Evolutionary conservation across 768 basidiomycete genomes (phyloP).

Genomic region (Pleurotus sapidus): DNA sequence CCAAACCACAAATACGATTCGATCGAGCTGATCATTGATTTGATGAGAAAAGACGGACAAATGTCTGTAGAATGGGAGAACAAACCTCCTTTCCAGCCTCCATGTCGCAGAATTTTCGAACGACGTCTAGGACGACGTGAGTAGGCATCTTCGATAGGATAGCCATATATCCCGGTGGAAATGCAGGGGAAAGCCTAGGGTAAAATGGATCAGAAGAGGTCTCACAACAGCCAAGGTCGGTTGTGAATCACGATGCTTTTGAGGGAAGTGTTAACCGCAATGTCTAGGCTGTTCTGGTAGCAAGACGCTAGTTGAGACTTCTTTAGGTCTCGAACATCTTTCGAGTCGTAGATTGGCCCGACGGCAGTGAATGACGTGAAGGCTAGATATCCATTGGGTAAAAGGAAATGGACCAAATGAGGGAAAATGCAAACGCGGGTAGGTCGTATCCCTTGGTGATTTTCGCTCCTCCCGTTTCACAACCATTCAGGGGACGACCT

Average conservation of each 20-base stretch:
- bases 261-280: slow-evolving; percentile 58
- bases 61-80: slow-evolving; percentile 2
- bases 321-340: slow-evolving; percentile 39
- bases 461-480: slow-evolving; percentile 71
- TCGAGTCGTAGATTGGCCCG: slow-evolving; percentile 62
- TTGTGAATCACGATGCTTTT: slow-evolving; percentile 57
- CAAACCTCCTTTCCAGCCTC: slow-evolving; percentile 45
- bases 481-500: slow-evolving; percentile 68
- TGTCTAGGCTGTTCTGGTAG: slow-evolving; percentile 59
- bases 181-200: slow-evolving; percentile 76
- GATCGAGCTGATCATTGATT: slow-evolving; percentile 46
- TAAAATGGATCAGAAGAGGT: background rate
- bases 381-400: slow-evolving; percentile 33
- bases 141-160: slow-evolving; percentile 75
- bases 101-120: slow-evolving; percentile 55
- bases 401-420: background rate
- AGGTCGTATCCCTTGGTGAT: slow-evolving; percentile 76
- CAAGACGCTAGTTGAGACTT: slow-evolving; percentile 62
- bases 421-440: slow-evolving; percentile 49
- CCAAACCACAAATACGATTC: slow-evolving; percentile 76
- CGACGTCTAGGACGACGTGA: slow-evolving; percentile 59
- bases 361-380: slow-evolving; percentile 80
- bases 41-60: background rate
- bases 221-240: background rate
- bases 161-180: slow-evolving; percentile 78